Percentiles rank a stretch among this genome's conserved stretches.
phyloP scores from a whole-genome alignment of 164 flowering plant species.

The Nymphaea colorata region DNA sequence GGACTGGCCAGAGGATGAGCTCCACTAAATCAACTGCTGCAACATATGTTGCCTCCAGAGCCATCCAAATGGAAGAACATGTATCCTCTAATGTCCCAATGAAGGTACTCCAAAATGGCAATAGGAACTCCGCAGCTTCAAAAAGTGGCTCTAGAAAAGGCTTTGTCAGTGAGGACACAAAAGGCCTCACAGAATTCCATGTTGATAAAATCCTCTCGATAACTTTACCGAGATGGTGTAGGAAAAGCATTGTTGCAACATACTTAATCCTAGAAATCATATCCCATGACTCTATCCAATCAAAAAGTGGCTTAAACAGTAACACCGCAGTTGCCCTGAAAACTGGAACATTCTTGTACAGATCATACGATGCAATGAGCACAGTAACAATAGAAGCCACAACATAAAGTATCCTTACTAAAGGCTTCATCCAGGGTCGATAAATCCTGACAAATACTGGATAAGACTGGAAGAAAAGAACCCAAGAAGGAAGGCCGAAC shows the following conservation, averaged over 20 bases:
- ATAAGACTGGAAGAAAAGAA: slow-evolving; percentile 25
- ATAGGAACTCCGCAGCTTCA: slow-evolving; percentile 9
- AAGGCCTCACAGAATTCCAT: slow-evolving; percentile 4
- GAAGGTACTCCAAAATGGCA: slow-evolving; percentile 16
- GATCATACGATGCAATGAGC: slow-evolving; percentile 23
- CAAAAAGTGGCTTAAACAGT: slow-evolving; percentile 22
- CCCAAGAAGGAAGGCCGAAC: slow-evolving; percentile 29
- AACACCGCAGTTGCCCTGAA: slow-evolving; percentile 19
- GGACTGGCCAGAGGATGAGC: slow-evolving; percentile 17
- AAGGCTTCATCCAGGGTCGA: slow-evolving; percentile 25
- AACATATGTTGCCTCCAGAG: slow-evolving; percentile 11
- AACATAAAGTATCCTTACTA: slow-evolving; percentile 18
- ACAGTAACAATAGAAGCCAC: slow-evolving; percentile 20
- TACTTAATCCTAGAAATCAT: slow-evolving; percentile 23
- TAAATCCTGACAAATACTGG: slow-evolving; percentile 18
- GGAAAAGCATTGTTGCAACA: slow-evolving; percentile 24
- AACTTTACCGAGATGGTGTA: slow-evolving; percentile 21
- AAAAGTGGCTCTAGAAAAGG: slow-evolving; percentile 19
- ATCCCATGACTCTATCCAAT: slow-evolving; percentile 24
- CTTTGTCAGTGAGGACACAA: slow-evolving; percentile 7
- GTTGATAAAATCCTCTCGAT: slow-evolving; percentile 14
- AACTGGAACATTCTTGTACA: slow-evolving; percentile 23
- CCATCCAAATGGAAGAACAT: slow-evolving; percentile 7
- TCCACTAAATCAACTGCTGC: slow-evolving; percentile 7
- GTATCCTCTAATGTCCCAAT: slow-evolving; percentile 6